Conservation (phyloP, 176 grass and related monocot species). For the Melocanna baccifera region DNA sequence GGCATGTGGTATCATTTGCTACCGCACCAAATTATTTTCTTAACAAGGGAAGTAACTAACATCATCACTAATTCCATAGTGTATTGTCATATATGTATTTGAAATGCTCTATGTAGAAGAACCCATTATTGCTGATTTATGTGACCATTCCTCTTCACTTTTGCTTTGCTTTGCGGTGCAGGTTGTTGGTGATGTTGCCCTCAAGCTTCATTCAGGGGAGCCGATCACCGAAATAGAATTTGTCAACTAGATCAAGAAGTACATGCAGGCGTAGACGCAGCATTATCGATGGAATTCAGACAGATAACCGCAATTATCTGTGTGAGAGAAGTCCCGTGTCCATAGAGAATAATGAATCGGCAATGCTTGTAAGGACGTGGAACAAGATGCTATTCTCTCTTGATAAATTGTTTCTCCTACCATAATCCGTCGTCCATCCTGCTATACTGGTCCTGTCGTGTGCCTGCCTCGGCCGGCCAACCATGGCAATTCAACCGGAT, state of each 20-base stretch:
- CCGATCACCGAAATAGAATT: conserved; percentile 66
- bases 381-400: neutral
- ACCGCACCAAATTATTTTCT: neutral
- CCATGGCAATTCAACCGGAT: neutral
- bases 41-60: neutral
- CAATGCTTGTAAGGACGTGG: neutral
- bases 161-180: conserved; percentile 24
- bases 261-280: neutral
- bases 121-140: neutral
- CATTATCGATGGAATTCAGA: neutral
- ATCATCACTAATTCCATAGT: neutral
- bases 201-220: conserved; percentile 69
- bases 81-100: neutral
- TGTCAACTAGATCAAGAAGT: conserved; percentile 50
- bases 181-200: conserved; percentile 73
- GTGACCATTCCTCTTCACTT: neutral
- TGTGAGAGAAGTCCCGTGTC: neutral
- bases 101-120: neutral
- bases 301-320: neutral
- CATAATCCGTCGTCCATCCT: neutral
- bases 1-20: neutral
- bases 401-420: neutral
- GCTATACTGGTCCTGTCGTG: neutral
- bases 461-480: neutral
- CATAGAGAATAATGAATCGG: neutral